Evolutionary conservation across 1,284 basidiomycete species (phyloP), one percentile per base, ranked within the genome.

Genomic region (Trametes sp.): DNA sequence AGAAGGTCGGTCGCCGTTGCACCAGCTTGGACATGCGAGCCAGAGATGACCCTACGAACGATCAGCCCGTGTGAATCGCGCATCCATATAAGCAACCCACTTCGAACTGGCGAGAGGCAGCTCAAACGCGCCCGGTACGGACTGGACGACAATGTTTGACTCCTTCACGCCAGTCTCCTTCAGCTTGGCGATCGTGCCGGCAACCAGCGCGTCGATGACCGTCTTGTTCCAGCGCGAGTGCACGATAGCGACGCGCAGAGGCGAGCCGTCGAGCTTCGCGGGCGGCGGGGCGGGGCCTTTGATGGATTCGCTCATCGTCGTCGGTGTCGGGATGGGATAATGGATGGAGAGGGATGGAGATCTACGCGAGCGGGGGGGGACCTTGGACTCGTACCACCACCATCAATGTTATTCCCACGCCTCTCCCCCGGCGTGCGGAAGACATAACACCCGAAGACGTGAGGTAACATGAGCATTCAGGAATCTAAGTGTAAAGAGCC

Each of bases 121-220:
- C 81, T 98, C 95, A 76, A 89, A 98, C 78, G 92, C 94, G 21
- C 97, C 97, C 0, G 97, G 96, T 1, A 99, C 95, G 29, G 88
- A 91, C 80, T 97, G 92, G 57, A 98, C 81, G 61, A 95, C 85
- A 70, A 98, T 98, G 74, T 98, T 97, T 73, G 85, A 85, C 62
- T 93, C 86, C 80, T 93, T 93, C 66, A 98, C 96, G 45, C 96
- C 96, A 38, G 87, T 82, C 70, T 88, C 88, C 78, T 87, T 92
- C 68, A 98, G 85, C 74, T 92, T 94, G 31, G 81, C 78, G 62
- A 95, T 78, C 10, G 91, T 86, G 48, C 96, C 96, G 0, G 82
- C 78, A 62, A 98, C 82, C 53, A 98, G 87, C 16, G 94, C 87
- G 29, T 94, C 90, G 73, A 98, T 93, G 74, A 97, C 87, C 26